Conservation (phyloP, 495 filamentous ascomycete species). For the Physcia stellaris region DNA sequence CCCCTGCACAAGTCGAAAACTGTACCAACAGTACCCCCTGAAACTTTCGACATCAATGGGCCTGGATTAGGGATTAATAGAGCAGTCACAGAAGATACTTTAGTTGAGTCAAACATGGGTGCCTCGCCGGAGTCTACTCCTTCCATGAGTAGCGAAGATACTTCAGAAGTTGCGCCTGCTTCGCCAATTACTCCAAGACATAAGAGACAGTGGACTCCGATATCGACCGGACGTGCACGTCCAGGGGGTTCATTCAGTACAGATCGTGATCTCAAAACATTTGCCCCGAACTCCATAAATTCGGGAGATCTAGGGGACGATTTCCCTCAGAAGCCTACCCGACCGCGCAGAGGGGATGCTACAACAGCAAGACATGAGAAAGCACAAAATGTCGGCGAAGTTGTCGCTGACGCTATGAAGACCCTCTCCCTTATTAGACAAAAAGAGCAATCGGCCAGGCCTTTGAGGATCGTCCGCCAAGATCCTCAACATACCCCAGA, state of each 20-base stretch:
- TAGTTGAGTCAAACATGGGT: slow-evolving; percentile 3
- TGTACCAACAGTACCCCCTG: background rate
- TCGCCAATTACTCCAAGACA: too few species aligned
- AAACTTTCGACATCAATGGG: slow-evolving; percentile 1
- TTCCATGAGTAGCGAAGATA: slow-evolving; percentile 8
- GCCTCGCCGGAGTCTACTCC: slow-evolving; percentile 2
- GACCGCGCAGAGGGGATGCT: slow-evolving; percentile 2
- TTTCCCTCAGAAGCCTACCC: background rate
- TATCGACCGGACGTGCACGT: too few species aligned
- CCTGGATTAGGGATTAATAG: slow-evolving; percentile 4
- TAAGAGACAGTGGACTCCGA: too few species aligned
- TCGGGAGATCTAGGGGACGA: slow-evolving; percentile 1
- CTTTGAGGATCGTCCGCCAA: slow-evolving; percentile 22
- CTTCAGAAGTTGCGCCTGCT: too few species aligned
- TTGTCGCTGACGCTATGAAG: slow-evolving; percentile 21
- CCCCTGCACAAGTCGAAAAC: slow-evolving; percentile 1
- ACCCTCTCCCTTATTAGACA: slow-evolving; percentile 18
- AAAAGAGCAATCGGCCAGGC: slow-evolving; percentile 19
- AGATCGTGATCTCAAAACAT: background rate
- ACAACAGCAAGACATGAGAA: slow-evolving; percentile 4
- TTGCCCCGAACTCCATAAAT: slow-evolving; percentile 1
- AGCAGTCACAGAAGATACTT: slow-evolving; percentile 9
- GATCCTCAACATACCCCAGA: slow-evolving; percentile 20
- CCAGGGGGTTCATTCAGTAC: slow-evolving; percentile 2
- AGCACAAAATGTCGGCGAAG: slow-evolving; percentile 15